These are phyloP conservation scores for Polytrichum formosum DNA, from an alignment of 225 moss, liverwort and hornwort genomes.

Conservation along the genomic window DNA sequence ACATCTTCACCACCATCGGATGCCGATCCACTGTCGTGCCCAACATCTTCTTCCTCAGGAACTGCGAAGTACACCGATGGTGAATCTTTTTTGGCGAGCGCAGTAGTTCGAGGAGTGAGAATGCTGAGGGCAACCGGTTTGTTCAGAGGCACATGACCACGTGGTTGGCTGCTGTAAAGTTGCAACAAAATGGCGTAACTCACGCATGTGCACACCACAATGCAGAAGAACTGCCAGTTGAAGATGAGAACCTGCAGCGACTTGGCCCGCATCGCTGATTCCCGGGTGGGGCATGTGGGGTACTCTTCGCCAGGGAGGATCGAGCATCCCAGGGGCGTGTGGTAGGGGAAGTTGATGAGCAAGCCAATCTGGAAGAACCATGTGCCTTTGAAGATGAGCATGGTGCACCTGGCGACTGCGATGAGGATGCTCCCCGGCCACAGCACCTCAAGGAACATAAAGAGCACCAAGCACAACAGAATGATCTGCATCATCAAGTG, in stretches of 20 bases:
- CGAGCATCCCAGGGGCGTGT: conserved; percentile 58
- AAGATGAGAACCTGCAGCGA: conserved; percentile 70
- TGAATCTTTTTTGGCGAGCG: conserved; percentile 19
- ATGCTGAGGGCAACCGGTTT: conserved; percentile 6
- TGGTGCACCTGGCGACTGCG: conserved; percentile 56
- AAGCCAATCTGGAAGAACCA: conserved; percentile 89
- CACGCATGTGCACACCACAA: conserved; percentile 40
- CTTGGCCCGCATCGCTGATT: conserved; percentile 59
- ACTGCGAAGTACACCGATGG: conserved; percentile 43
- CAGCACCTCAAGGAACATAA: conserved; percentile 76
- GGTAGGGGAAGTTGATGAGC: conserved; percentile 47
- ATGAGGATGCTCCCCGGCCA: conserved; percentile 50
- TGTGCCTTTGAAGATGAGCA: conserved; percentile 71
- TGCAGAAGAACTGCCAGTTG: conserved; percentile 47
- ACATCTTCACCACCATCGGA: conserved; percentile 28
- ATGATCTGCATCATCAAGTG: conserved; percentile 87
- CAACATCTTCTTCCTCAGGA: conserved; percentile 17
- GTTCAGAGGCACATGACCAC: neutral
- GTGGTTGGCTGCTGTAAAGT: neutral
- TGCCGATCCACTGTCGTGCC: conserved; percentile 21
- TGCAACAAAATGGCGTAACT: conserved; percentile 30
- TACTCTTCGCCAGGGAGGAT: conserved; percentile 44
- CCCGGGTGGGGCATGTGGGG: conserved; percentile 39
- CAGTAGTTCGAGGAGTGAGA: conserved; percentile 15
- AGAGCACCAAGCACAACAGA: conserved; percentile 40